Evolutionary conservation across 169 alveolate species (phyloP), one percentile per base, ranked within the genome.

Genomic region (Besnoitia besnoiti): DNA sequence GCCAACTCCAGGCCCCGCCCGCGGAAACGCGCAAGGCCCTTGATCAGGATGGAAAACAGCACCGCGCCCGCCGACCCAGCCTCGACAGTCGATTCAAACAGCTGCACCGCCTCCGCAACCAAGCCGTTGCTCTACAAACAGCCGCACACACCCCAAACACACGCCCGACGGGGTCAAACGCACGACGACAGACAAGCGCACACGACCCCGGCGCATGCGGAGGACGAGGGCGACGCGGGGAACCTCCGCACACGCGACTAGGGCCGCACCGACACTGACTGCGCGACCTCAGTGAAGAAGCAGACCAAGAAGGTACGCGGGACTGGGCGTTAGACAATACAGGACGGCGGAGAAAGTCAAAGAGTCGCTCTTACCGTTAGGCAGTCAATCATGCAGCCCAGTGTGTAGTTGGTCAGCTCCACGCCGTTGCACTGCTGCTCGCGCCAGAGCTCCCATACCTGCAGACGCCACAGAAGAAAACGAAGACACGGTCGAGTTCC

Each of bases 381-480:
- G 30, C 37, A 35, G 42, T 85, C 91, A 40, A 85, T 77, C 91
- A 85, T 85, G 85, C 91, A 85, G 44, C 91, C 91, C 73, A 37
- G 49, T 0, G 91, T 85, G 91, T 85, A 85, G 67, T 44, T 62
- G 49, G 91, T 37, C 2, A 85, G 84, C 84, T 59, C 67, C 39
- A 85, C 27, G 73, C 40, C 61, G 30, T 42, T 40, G 21, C 46
- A 30, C 61, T 46, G 40, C 42, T 61, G 67, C 82, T 44, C 39
- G 16, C 8, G 46, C 91, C 91, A 85, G n/a, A 85, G 46, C n/a
- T n/a, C 85, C 91, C 91, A 85, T 5, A 85, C 91, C 84, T 84
- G 76, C 33, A 49, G 0, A 30, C 47, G 0, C 12, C 51, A 5
- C 61, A 7, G 24, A n/a, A 67, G 16, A 19, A n/a, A 14, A n/a